These are phyloP conservation scores for Cyberlindnera galapagoensis DNA, from an alignment of 805 yeast genomes.

Conservation along the genomic window DNA sequence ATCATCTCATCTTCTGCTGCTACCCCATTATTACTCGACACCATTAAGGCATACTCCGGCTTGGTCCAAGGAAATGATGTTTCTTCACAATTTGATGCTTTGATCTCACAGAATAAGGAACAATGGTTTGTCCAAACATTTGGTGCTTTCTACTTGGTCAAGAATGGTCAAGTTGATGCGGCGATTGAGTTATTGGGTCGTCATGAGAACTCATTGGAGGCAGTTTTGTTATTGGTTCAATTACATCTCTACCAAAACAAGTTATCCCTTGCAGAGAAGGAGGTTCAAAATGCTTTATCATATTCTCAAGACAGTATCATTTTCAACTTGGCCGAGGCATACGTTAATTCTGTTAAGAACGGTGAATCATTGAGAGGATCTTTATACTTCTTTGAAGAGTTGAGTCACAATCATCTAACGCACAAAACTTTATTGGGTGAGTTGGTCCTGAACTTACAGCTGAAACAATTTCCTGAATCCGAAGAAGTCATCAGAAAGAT, in stretches of 20 bases:
- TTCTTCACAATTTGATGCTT: constrained; percentile 13
- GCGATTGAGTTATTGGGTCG: constrained; percentile 34
- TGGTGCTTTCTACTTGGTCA: constrained; percentile 35
- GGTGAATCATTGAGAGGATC: constrained; percentile 35
- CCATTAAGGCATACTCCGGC: constrained; percentile 23
- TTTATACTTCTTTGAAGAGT: constrained; percentile 75
- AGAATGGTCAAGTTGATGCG: constrained; percentile 33
- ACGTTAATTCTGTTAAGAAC: constrained; percentile 42
- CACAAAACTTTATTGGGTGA: constrained; percentile 52
- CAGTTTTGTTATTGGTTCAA: constrained; percentile 35
- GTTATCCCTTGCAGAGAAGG: constrained; percentile 39
- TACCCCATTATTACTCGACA: constrained; percentile 10
- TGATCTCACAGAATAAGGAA: constrained; percentile 16
- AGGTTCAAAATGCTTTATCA: constrained; percentile 35
- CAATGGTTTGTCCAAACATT: constrained; percentile 31
- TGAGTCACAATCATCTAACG: constrained; percentile 50
- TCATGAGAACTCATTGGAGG: constrained; percentile 35
- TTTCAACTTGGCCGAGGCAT: constrained; percentile 73
- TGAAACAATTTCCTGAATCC: constrained; percentile 80
- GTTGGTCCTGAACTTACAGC: constrained; percentile 69
- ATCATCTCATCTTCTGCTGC: not conserved
- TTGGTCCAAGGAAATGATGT: constrained; percentile 21
- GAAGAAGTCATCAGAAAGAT: constrained; percentile 42
- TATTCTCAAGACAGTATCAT: constrained; percentile 69
- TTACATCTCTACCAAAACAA: constrained; percentile 35